Base-by-base conservation (phyloP, 2,329 filamentous ascomycete species). In the Daldinia sp. region DNA sequence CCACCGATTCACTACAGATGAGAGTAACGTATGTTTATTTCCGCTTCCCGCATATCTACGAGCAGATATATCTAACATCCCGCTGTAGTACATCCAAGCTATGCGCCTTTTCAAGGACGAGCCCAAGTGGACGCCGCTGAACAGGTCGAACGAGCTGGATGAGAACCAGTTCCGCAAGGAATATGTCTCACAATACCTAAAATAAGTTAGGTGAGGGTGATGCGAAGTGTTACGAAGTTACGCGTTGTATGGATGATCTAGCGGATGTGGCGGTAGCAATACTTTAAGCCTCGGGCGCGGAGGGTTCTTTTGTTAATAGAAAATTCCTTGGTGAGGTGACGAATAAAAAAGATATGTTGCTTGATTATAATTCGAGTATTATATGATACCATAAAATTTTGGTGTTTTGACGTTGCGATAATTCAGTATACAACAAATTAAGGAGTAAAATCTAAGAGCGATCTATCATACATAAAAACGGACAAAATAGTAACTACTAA, bases 41-140 rank as follows among this genome's bases (percentile, higher is more conserved):
- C 37, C 30, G n/a, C 25, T 45, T 67, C 29, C 7, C 11, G 8
- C 5, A 9, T 19, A 4, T 13, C 15, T 19, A 10, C 8, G 6
- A 9, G 13, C 34, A 23, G 6, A 15, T n/a, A 21, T 23, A 32
- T 57, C 41, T 50, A 45, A 62, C 32, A n/a, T 25, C 4, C 7
- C 13, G 10, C 10, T 27, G 29, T n/a, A 97, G 94, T 97, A 94
- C 75, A 92, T 97, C 69, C 92, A 96, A 75, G 95, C 95, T 11
- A 94, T 98, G 92, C 87, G 95, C 59, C 83, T 99, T 52, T 99
- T 98, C 86, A 94, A 98, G 81, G 95, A 98, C 68, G 94, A 98
- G 79, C 95, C 95, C 30, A 97, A 98, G 80, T 99, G 95, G 95
- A 98, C 93, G 32, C 91, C 95, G 11, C 79, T 99, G 69, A 96